Evolutionary conservation across 805 yeast species (phyloP).

Genomic region (Cephaloascus albidus): DNA sequence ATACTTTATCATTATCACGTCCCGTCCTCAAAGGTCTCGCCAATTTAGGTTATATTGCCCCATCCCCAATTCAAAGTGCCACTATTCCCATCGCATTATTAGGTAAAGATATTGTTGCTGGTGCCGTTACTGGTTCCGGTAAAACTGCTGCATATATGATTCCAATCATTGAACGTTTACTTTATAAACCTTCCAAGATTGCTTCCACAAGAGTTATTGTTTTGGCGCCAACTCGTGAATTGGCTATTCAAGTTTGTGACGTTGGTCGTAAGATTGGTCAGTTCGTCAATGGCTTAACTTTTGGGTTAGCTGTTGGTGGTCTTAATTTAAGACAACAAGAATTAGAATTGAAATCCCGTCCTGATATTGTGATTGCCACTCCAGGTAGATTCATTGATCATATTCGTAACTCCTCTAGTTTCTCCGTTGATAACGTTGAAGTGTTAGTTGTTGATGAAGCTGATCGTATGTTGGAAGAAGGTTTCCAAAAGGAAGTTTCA

Average conservation of each 20-base stretch:
- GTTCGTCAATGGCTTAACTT: slow-evolving; percentile 65
- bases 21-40: slow-evolving; percentile 82
- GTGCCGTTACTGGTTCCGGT: slow-evolving; percentile 99
- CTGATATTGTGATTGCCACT: slow-evolving; percentile 95
- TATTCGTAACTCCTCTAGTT: slow-evolving; percentile 88
- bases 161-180: slow-evolving; percentile 86
- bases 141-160: slow-evolving; percentile 98
- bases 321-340: slow-evolving; percentile 92
- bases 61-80: slow-evolving; percentile 91
- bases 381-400: slow-evolving; percentile 99
- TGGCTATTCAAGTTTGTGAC: slow-evolving; percentile 92
- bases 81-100: slow-evolving; percentile 86
- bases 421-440: slow-evolving; percentile 85
- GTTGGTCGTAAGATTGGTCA: slow-evolving; percentile 82
- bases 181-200: slow-evolving; percentile 79
- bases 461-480: slow-evolving; percentile 98
- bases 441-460: slow-evolving; percentile 95
- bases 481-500: slow-evolving; percentile 90
- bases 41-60: slow-evolving; percentile 73
- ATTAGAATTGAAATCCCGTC: slow-evolving; percentile 83
- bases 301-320: slow-evolving; percentile 98
- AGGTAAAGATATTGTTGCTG: slow-evolving; percentile 97
- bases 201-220: slow-evolving; percentile 88
- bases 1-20: slow-evolving; percentile 73
- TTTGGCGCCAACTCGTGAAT: slow-evolving; percentile 93